Conservation (phyloP, 768 basidiomycete genomes). For the Naganishia randhawae region DNA sequence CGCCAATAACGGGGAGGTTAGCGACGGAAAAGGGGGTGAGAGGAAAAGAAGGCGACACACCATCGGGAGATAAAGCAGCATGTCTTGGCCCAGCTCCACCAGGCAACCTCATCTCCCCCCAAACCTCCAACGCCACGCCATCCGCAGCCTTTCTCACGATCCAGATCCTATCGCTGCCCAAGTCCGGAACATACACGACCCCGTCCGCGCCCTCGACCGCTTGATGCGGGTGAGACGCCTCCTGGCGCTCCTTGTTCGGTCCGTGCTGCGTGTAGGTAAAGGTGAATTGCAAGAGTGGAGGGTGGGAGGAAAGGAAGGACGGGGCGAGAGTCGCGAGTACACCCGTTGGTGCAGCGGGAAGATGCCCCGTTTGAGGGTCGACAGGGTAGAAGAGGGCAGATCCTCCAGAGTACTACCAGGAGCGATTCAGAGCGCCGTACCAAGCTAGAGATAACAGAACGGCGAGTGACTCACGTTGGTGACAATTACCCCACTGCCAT, state of each 20-base stretch:
- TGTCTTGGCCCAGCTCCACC: constrained; percentile 42
- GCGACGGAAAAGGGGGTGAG: too few species aligned
- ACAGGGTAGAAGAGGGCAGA: constrained; percentile 61
- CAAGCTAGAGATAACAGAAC: not conserved
- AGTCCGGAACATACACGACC: constrained; percentile 65
- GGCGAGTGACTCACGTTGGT: constrained; percentile 63
- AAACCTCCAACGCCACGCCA: constrained; percentile 56
- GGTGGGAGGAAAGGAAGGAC: constrained; percentile 30
- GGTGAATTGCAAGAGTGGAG: constrained; percentile 24
- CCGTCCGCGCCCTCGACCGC: constrained; percentile 57
- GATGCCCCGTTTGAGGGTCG: constrained; percentile 47
- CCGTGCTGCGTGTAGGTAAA: constrained; percentile 52
- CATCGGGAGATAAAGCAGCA: constrained; percentile 35
- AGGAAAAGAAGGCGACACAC: constrained; percentile 23
- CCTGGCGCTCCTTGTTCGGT: constrained; percentile 66
- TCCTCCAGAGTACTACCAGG: constrained; percentile 65
- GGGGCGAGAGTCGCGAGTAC: constrained; percentile 55
- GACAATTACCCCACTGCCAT: constrained; percentile 61
- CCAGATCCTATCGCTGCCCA: constrained; percentile 69
- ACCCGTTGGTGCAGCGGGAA: constrained; percentile 31
- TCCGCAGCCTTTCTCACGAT: constrained; percentile 54
- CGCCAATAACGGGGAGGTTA: too few species aligned
- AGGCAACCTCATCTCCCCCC: constrained; percentile 56
- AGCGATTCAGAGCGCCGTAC: constrained; percentile 8
- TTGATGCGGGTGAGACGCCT: constrained; percentile 73